Evolutionary conservation across 1,284 basidiomycete species (phyloP), one percentile per base, ranked within the genome.

Genomic region (Irpex sp.): DNA sequence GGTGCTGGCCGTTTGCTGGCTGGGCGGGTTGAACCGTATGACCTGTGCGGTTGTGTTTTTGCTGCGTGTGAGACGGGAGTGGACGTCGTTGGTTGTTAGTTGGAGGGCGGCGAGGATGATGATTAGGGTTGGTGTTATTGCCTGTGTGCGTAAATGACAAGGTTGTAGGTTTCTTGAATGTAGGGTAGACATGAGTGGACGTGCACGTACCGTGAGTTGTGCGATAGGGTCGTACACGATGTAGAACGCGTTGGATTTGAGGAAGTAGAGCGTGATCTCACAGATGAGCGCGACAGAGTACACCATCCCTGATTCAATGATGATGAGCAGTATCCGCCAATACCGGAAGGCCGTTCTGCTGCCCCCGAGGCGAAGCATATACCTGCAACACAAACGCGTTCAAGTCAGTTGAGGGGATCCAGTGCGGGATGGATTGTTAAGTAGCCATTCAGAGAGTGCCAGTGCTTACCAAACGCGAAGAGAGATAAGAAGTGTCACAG

Each of bases 211-310:
- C n/a, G 77, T 77, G 17, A 78, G 71, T 65, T 78, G 77, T 40
- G 76, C 77, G 61, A 78, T 78, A 37, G 77, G 77, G 61, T 79
- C 77, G 56, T 78, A 77, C 13, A 77, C 72, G 63, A 78, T 78
- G 68, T 79, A 79, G 68, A 78, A 77, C 9, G 76, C 73, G 67
- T 78, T 78, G 54, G 69, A 72, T 49, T 68, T 69, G 55, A 77
- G 65, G 70, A 78, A 77, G 69, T 77, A 78, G 31, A 78, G 72
- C 17, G 74, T 74, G 56, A 79, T 75, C 65, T 78, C 76, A 63
- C 75, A 75, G 56, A 78, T 67, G 58, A 78, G 68, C 9, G 78
- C 76, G 40, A 74, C 69, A 40, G 75, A 77, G 67, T 79, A 79
- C 15, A 79, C 74, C 68, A 76, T 74, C 5, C 76, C 78, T 38